Base-by-base conservation (phyloP, 2,329 filamentous ascomycete species). In the Metarhizium anisopliae region DNA sequence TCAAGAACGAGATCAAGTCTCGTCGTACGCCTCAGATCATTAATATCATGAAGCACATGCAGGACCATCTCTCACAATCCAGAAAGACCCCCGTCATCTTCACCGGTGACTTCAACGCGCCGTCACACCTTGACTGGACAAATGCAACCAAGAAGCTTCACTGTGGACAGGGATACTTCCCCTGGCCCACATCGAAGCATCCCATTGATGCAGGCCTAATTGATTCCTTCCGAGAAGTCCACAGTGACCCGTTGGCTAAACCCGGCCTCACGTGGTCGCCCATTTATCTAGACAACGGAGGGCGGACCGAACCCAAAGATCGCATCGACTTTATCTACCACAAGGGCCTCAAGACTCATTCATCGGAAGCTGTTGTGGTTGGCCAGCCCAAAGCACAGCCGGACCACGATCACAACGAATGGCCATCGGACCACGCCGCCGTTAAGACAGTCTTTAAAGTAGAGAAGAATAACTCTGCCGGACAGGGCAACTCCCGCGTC, bases 281-380 rank as follows among this genome's bases (percentile, higher is more conserved):
- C 8, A 58, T 76, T 14, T 69, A 64, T 54, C 63, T 65, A 16
- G 61, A 62, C 20, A 72, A 74, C 58, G 59, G 63, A 0, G 63
- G 63, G 10, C 58, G 64, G 1, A 51, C 62, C 0, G 73, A 75
- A 63, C 73, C 73, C 0, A 61, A 68, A 50, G 73, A 75, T 55
- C 59, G 73, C 14, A 75, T 76, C 40, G 73, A 75, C 59, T 75
- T 74, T 54, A 66, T 75, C 25, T 74, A 74, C 40, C 66, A 73
- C 62, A 70, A 70, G 56, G 71, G 71, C 1, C 57, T 75, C 3
- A 63, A 62, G 36, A 65, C 70, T 0, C 36, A 67, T 0, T 62
- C 61, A n/a, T 72, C 72, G 0, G 58, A 64, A 6, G 60, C 60
- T 0, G 25, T 69, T 0, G 61, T 75, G 1, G 65, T 69, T 0